Evolutionary conservation across 345 rosid genomes (phyloP), one percentile per base, ranked within the genome.

Genomic region (Aquilaria sinensis): DNA sequence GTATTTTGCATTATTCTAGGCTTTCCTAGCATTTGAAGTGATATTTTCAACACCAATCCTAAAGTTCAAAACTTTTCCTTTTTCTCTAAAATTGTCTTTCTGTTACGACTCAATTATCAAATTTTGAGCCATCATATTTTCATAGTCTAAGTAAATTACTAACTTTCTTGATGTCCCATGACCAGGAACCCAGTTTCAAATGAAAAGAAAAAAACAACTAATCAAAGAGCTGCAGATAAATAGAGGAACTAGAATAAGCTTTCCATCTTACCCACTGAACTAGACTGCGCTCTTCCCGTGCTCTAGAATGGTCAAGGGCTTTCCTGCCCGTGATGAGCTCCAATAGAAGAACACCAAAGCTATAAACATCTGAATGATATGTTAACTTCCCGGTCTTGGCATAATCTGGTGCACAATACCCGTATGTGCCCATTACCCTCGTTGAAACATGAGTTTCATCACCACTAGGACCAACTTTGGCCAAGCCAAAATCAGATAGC

Each of bases 341-440:
- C 57, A 92, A 71, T 50, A 92, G 90, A 33, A 87, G 95, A 64
- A 92, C 96, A 23, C 98, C 98, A 30, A 92, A 92, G 71, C 98
- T 89, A 70, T 87, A 92, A 45, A 89, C 76, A 77, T 92, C 98
- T 1, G 98, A 92, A 71, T 89, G 89, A 58, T 87, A 81, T 1
- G 95, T 89, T 62, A 92, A 77, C 63, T 87, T 96, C 10, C 98
- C 98, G 0, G 96, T 92, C 96, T 85, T 89, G 47, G 96, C 98
- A 56, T 92, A 92, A 46, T 92, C 96, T 0, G 96, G 98, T 15
- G 98, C 96, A 75, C 98, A 92, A 71, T 92, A 92, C 47, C 98
- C 98, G 29, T 87, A 87, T 2, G 98, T 92, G 61, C 98, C 98
- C 98, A 92, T 92, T 61, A 89, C 96, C 70, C 96, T 83, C 0